Conservation (phyloP, 148 eudicot genomes). For the Cornus florida region DNA sequence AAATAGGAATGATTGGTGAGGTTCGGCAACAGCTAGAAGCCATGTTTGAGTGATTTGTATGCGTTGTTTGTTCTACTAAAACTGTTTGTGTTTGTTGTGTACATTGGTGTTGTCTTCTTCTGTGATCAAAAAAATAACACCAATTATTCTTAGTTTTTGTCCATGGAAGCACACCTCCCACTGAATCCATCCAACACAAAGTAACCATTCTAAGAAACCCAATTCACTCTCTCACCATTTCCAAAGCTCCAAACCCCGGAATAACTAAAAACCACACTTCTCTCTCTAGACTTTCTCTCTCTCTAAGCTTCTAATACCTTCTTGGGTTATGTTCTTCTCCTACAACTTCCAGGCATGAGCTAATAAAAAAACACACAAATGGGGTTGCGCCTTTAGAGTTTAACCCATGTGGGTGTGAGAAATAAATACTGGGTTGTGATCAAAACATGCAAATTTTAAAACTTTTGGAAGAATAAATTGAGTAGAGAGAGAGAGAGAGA, state of each 20-base stretch:
- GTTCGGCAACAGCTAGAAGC: conserved; percentile 29
- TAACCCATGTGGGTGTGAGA: conserved; percentile 57
- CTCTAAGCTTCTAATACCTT: conserved; percentile 28
- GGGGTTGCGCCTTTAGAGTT: conserved; percentile 30
- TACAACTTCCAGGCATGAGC: conserved; percentile 14
- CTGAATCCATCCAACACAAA: conserved; percentile 18
- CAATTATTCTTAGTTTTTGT: conserved; percentile 18
- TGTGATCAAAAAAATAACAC: conserved; percentile 24
- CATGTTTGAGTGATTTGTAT: conserved; percentile 17
- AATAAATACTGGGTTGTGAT: conserved; percentile 46
- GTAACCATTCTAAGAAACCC: conserved; percentile 15
- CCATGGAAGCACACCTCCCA: conserved; percentile 22
- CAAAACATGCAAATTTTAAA: conserved; percentile 39
- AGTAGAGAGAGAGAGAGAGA: conserved; percentile 23
- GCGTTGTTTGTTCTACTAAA: conserved; percentile 28
- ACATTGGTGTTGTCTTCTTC: conserved; percentile 53
- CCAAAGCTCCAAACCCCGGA: conserved; percentile 14
- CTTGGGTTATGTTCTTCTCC: conserved; percentile 31
- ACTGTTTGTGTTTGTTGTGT: conserved; percentile 26
- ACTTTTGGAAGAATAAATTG: conserved; percentile 11
- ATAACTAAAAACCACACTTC: background rate
- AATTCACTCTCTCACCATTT: conserved; percentile 33
- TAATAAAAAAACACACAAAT: conserved; percentile 24
- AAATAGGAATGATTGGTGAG: conserved; percentile 50
- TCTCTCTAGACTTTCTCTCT: conserved; percentile 10